Evolutionary conservation across 2,329 filamentous ascomycete species (phyloP).

Genomic region (Colletotrichum sp.): DNA sequence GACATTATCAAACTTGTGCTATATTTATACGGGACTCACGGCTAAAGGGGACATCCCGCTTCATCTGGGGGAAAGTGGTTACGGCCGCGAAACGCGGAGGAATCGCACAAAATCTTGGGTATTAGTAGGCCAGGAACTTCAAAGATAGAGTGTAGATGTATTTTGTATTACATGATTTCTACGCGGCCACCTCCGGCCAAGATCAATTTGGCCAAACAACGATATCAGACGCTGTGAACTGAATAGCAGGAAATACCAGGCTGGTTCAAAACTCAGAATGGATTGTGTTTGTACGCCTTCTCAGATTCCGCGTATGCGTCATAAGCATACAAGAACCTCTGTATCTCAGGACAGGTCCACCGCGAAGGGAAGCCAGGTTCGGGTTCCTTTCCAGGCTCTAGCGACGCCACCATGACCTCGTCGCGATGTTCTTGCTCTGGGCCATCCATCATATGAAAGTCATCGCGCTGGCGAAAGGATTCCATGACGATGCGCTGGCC

Average conservation of each 20-base stretch:
- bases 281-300: constrained; percentile 26
- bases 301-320: constrained; percentile 22
- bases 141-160: background rate
- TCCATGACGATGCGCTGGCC: constrained; percentile 22
- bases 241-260: background rate
- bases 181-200: background rate
- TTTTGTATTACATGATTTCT: background rate
- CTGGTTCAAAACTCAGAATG: background rate
- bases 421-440: constrained; percentile 18
- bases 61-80: background rate
- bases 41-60: background rate
- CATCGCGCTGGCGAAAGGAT: constrained; percentile 22
- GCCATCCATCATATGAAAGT: constrained; percentile 22
- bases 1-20: background rate
- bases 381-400: background rate
- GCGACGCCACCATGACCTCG: constrained; percentile 13
- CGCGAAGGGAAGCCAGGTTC: constrained; percentile 21
- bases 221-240: background rate
- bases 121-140: background rate
- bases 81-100: background rate
- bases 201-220: background rate
- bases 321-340: constrained; percentile 21
- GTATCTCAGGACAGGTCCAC: constrained; percentile 23
- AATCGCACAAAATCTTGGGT: background rate
- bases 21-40: background rate